A percentile compares a stretch with the other conserved stretches of the same genome.
phyloP scores from a whole-genome alignment of 306 rosid genomes.

The Ceratonia siliqua region DNA sequence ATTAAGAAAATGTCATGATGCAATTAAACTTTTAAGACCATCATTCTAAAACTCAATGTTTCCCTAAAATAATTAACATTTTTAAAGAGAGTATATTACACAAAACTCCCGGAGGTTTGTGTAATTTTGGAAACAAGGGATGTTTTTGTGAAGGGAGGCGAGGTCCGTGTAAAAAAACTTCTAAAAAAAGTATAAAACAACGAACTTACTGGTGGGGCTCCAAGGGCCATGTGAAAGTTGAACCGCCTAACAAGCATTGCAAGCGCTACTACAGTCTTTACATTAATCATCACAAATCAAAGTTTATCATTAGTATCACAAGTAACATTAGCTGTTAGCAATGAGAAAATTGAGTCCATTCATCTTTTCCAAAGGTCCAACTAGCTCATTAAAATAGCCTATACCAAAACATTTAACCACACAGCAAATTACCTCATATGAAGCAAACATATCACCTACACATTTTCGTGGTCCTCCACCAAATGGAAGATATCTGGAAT shows the following conservation, averaged over 20 bases:
- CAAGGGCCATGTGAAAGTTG: conserved; percentile 78
- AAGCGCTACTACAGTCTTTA: conserved; percentile 85
- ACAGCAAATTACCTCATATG: conserved; percentile 68
- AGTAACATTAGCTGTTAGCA: background rate
- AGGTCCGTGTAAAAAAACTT: background rate
- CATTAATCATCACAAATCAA: conserved; percentile 28
- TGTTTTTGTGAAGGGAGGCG: background rate
- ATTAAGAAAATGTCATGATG: conserved; percentile 4
- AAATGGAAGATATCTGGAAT: conserved; percentile 84
- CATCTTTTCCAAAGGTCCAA: background rate
- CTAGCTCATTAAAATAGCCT: background rate
- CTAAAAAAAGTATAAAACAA: background rate
- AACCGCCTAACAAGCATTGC: conserved; percentile 87
- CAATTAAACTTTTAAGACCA: conserved; percentile 19
- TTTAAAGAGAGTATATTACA: too few relatives aligned
- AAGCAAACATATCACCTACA: conserved; percentile 89
- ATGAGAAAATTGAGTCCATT: background rate
- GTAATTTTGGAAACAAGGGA: background rate
- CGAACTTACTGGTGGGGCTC: conserved; percentile 88
- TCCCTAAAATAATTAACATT: too few relatives aligned
- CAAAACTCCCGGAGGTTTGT: too few relatives aligned
- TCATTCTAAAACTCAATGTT: background rate
- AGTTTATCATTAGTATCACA: conserved; percentile 24
- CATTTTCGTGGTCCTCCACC: conserved; percentile 98
- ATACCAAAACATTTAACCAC: conserved; percentile 18